A percentile compares a stretch with the other conserved stretches of the same genome.
Evolutionary conservation across 345 rosid species (phyloP).

Genomic region (Pistacia integerrima): DNA sequence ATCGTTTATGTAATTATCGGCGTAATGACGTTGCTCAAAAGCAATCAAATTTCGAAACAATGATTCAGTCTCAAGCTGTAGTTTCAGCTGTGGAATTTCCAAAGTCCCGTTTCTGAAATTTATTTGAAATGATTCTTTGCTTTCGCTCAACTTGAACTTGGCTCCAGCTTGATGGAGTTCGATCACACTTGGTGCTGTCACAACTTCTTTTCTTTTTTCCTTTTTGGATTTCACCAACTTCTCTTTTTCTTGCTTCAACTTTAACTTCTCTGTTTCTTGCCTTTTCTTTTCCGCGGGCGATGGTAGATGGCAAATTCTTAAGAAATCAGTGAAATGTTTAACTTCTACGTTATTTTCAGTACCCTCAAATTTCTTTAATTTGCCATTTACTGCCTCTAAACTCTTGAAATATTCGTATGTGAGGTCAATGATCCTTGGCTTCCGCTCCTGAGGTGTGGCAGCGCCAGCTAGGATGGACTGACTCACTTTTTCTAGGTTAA

Average conservation of each 20-base stretch:
- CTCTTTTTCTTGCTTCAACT: too few species aligned
- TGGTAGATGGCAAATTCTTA: background rate
- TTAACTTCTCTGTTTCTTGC: background rate
- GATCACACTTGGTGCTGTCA: constrained; percentile 29
- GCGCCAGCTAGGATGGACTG: constrained; percentile 2
- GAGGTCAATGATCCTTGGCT: constrained; percentile 1
- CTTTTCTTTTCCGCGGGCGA: background rate
- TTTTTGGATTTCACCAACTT: too few species aligned
- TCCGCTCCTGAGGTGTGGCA: background rate
- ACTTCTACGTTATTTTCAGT: too few species aligned
- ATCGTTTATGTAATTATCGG: constrained; percentile 21
- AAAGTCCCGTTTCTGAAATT: constrained; percentile 24
- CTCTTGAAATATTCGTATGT: constrained; percentile 31
- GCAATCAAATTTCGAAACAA: constrained; percentile 34
- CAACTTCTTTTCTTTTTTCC: background rate
- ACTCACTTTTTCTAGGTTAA: constrained; percentile 22
- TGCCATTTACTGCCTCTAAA: constrained; percentile 23
- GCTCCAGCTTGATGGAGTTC: constrained; percentile 46
- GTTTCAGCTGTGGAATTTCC: constrained; percentile 28
- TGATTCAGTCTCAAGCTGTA: constrained; percentile 31
- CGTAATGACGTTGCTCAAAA: constrained; percentile 34
- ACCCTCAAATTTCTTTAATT: too few species aligned
- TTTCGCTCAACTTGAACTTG: constrained; percentile 20
- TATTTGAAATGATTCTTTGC: constrained; percentile 28
- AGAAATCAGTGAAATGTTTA: too few species aligned